Conservation (phyloP, 2,329 filamentous ascomycete species). For the Epichloe glyceriae region DNA sequence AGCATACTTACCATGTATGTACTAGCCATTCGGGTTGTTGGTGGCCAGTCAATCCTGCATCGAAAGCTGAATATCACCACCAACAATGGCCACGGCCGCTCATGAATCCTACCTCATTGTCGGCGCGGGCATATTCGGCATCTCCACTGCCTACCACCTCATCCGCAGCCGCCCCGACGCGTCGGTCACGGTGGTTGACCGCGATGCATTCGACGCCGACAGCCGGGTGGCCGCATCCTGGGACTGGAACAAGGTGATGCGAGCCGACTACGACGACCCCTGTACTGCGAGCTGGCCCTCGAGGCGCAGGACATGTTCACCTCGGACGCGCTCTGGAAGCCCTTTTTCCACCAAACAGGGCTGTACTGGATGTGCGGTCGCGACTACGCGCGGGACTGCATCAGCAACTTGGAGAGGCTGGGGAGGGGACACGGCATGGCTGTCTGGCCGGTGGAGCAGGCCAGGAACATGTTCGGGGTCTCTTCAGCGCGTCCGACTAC, state of each 20-base stretch:
- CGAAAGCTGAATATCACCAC: not conserved
- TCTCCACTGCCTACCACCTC: slow-evolving; percentile 52
- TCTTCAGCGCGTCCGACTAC: slow-evolving; percentile 50
- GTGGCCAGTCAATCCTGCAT: no score
- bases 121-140: slow-evolving; percentile 53
- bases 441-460: slow-evolving; percentile 31
- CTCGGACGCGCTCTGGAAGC: slow-evolving; percentile 40
- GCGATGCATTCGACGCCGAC: slow-evolving; percentile 35
- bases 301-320: slow-evolving; percentile 53
- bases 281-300: slow-evolving; percentile 51
- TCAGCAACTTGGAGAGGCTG: slow-evolving; percentile 37
- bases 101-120: slow-evolving; percentile 40
- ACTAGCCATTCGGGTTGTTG: no score
- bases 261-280: slow-evolving; percentile 52
- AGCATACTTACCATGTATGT: no score
- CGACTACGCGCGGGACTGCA: slow-evolving; percentile 37
- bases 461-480: slow-evolving; percentile 39
- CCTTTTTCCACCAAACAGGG: slow-evolving; percentile 46
- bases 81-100: slow-evolving; percentile 9
- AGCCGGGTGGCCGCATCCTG: slow-evolving; percentile 47
- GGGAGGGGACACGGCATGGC: slow-evolving; percentile 27
- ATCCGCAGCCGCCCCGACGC: slow-evolving; percentile 36
- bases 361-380: slow-evolving; percentile 43
- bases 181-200: slow-evolving; percentile 44
- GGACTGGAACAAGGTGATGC: slow-evolving; percentile 63